These are phyloP conservation scores for Oryza australiensis DNA, from an alignment of 176 grass and related monocot species.

Conservation along the genomic window DNA sequence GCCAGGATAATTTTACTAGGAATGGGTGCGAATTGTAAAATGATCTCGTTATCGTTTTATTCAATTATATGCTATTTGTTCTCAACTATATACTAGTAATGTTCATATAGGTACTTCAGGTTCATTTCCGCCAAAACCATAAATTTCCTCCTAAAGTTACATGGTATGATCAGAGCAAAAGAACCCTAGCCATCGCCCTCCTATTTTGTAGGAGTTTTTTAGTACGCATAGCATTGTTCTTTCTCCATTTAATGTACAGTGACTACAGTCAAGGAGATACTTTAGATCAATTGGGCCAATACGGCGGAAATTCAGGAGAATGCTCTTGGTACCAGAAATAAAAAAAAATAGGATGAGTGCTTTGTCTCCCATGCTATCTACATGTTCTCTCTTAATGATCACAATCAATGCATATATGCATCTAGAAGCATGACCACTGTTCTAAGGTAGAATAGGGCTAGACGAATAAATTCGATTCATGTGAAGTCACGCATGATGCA, in stretches of 20 bases:
- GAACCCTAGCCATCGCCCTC: no score
- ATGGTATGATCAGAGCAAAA: no score
- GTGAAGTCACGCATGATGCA: slow-evolving; percentile 33
- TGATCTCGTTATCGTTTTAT: no score
- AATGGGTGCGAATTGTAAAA: no score
- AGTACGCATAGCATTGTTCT: background rate
- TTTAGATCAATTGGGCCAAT: background rate
- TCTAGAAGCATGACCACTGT: slow-evolving; percentile 23
- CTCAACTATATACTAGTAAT: no score
- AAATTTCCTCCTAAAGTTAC: background rate
- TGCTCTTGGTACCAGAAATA: background rate
- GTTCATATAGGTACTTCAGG: no score
- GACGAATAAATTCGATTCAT: background rate
- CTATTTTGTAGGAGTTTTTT: no score
- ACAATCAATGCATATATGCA: background rate
- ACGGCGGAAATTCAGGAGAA: background rate
- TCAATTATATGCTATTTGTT: no score
- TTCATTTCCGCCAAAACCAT: no score
- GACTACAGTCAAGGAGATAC: background rate
- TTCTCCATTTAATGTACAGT: background rate
- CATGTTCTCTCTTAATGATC: background rate
- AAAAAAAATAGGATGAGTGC: background rate
- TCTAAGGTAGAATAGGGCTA: background rate
- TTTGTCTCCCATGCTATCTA: background rate
- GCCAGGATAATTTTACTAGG: no score